Percentiles rank a stretch among this genome's conserved stretches.
These are phyloP conservation scores for Boletellus ananiceps DNA, from an alignment of 768 basidiomycete species.

Conservation along the genomic window DNA sequence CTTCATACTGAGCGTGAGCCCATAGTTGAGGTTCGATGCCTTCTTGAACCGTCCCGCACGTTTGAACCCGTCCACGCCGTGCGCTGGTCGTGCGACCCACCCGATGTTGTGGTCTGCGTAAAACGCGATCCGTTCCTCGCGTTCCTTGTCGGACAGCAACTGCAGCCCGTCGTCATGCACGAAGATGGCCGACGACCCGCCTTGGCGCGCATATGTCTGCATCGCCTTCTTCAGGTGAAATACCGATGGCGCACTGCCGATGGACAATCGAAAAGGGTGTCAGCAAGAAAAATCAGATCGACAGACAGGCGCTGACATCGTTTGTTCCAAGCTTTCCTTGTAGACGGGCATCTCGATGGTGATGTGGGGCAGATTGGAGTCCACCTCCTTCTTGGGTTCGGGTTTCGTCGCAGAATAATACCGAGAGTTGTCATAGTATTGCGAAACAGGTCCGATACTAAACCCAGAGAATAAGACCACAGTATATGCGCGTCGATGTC, in stretches of 20 bases:
- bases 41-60: conserved; percentile 87
- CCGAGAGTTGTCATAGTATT: conserved; percentile 78
- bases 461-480: conserved; percentile 1
- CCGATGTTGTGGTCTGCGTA: conserved; percentile 57
- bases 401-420: conserved; percentile 76
- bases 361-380: conserved; percentile 64
- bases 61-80: conserved; percentile 31
- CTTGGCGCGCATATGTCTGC: conserved; percentile 62
- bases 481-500: neutral
- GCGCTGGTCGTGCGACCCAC: conserved; percentile 55
- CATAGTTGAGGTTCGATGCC: conserved; percentile 89
- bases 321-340: conserved; percentile 78
- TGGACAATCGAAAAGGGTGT: neutral
- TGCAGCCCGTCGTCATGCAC: conserved; percentile 63
- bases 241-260: conserved; percentile 58
- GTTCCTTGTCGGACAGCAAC: conserved; percentile 42
- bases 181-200: conserved; percentile 54
- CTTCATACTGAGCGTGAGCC: conserved; percentile 40
- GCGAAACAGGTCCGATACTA: conserved; percentile 78
- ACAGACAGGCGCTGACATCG: conserved; percentile 54
- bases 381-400: conserved; percentile 56
- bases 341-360: conserved; percentile 86
- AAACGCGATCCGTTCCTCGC: conserved; percentile 44
- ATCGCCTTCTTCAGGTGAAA: conserved; percentile 59
- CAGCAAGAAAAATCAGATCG: neutral